Conservation (phyloP, 768 basidiomycete species). For the Obba rivulosa region DNA sequence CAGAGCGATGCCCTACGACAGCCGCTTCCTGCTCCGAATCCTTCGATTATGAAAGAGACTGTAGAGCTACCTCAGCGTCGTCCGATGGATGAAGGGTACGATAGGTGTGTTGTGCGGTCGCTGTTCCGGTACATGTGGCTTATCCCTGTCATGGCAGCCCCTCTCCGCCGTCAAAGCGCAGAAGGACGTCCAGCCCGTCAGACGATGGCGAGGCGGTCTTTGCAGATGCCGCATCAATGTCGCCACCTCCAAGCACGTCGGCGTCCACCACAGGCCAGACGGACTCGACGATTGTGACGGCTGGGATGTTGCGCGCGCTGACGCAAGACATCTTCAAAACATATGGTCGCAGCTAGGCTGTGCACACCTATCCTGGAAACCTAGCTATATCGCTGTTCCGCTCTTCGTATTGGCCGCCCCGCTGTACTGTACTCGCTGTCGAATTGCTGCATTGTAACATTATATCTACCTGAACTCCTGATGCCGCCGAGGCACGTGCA, state of each 20-base stretch:
- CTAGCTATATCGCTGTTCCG: too few relatives aligned
- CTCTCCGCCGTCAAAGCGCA: constrained; percentile 16
- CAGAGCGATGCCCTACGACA: constrained; percentile 11
- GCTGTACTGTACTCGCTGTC: too few relatives aligned
- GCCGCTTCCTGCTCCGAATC: constrained; percentile 5
- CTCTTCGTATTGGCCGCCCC: too few relatives aligned
- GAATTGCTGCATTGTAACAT: too few relatives aligned
- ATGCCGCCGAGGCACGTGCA: too few relatives aligned
- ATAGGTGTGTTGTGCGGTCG: constrained; percentile 10
- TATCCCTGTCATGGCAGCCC: not conserved
- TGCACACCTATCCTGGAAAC: too few relatives aligned
- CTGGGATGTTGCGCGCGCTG: constrained; percentile 60
- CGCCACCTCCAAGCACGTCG: constrained; percentile 41
- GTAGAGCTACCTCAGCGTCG: constrained; percentile 16
- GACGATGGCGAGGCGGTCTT: constrained; percentile 26
- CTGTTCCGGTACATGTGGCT: not conserved
- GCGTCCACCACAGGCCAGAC: constrained; percentile 34
- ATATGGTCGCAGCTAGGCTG: constrained; percentile 4
- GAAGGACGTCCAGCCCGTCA: constrained; percentile 28
- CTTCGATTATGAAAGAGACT: not conserved
- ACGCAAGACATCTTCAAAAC: constrained; percentile 45
- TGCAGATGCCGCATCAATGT: constrained; percentile 15
- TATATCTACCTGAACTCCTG: too few relatives aligned
- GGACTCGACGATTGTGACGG: constrained; percentile 40
- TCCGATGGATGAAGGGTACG: constrained; percentile 13